Conservation (phyloP, 257 asterid genomes). For the Echium plantagineum region DNA sequence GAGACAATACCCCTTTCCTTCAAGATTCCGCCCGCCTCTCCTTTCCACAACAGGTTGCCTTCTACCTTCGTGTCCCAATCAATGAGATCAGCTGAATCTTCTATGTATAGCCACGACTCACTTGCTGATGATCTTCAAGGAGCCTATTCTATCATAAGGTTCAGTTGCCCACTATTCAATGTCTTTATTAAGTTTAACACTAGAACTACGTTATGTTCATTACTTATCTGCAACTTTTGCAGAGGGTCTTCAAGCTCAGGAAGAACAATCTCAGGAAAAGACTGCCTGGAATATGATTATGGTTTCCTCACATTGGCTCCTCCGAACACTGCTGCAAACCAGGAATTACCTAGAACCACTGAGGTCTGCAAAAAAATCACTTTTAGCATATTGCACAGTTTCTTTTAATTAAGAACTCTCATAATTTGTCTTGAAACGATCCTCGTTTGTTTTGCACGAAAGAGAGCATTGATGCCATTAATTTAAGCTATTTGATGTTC, state of each 20-base stretch:
- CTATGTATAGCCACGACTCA: constrained; percentile 29
- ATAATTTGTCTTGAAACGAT: no score
- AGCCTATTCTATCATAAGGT: constrained; percentile 37
- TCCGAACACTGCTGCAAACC: constrained; percentile 24
- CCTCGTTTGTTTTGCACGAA: no score
- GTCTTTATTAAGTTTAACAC: not conserved
- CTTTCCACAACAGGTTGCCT: constrained; percentile 21
- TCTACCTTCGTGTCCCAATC: constrained; percentile 11
- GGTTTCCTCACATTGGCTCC: constrained; percentile 79
- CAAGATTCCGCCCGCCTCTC: constrained; percentile 18
- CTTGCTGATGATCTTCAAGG: constrained; percentile 20
- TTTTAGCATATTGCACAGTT: no score
- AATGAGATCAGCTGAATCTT: constrained; percentile 29
- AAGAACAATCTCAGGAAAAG: constrained; percentile 9
- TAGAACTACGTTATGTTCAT: constrained; percentile 1
- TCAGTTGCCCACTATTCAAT: not conserved
- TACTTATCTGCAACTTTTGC: constrained; percentile 15
- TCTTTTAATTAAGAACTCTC: no score
- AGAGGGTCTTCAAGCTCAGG: constrained; percentile 44
- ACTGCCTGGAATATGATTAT: constrained; percentile 40
- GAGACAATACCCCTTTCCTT: constrained; percentile 29
- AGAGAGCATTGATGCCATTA: no score
- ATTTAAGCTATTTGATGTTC: no score
- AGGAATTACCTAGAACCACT: constrained; percentile 17
- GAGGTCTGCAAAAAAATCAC: constrained; percentile 27